Evolutionary conservation across 306 rosid species (phyloP).

Genomic region (Heteromeles arbutifolia): DNA sequence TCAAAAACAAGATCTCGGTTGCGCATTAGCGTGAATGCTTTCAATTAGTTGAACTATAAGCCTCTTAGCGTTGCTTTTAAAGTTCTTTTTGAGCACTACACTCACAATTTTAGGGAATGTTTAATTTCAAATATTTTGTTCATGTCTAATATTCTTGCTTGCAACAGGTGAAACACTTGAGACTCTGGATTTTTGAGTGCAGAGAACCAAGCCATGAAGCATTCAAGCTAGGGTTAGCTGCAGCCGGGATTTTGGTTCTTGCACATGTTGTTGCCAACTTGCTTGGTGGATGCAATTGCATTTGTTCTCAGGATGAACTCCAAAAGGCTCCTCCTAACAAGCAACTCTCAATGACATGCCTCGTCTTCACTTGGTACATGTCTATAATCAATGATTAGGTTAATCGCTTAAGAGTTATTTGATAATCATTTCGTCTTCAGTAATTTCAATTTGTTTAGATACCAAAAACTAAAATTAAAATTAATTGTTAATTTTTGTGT

Average conservation of each 20-base stretch:
- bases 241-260: constrained; percentile 54
- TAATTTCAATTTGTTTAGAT: too few relatives aligned
- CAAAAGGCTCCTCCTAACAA: constrained; percentile 58
- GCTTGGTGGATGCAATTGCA: constrained; percentile 80
- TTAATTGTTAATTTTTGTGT: not conserved
- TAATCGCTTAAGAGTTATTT: not conserved
- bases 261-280: constrained; percentile 71
- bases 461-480: too few relatives aligned
- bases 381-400: not conserved
- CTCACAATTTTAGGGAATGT: too few relatives aligned
- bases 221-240: constrained; percentile 71
- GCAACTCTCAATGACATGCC: constrained; percentile 68
- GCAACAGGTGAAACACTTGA: constrained; percentile 61
- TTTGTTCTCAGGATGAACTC: constrained; percentile 79
- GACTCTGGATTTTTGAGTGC: constrained; percentile 91
- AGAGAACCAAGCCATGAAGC: constrained; percentile 82
- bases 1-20: too few relatives aligned
- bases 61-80: too few relatives aligned
- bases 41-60: too few relatives aligned
- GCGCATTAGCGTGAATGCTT: not conserved
- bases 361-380: constrained; percentile 71
- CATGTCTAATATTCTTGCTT: not conserved
- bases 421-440: not conserved
- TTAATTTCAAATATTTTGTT: too few relatives aligned
- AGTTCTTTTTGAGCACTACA: too few relatives aligned